These are phyloP conservation scores for Cercospora beticola DNA, from an alignment of 2,329 filamentous ascomycete genomes.

Conservation along the genomic window DNA sequence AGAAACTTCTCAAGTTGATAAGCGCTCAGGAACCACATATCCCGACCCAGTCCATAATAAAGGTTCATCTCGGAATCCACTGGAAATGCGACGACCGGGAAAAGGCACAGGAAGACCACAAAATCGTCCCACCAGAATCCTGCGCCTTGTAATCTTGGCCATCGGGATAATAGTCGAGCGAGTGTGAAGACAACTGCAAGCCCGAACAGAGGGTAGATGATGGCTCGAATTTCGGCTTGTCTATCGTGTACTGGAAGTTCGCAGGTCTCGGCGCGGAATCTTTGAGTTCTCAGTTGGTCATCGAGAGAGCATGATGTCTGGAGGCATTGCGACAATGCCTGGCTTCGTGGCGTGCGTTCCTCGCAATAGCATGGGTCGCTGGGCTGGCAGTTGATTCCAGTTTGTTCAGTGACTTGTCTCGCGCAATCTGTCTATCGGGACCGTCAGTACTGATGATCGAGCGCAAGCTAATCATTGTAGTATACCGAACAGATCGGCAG, in stretches of 20 bases:
- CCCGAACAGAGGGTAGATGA: constrained; percentile 11
- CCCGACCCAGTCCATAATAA: constrained; percentile 14
- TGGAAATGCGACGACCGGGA: constrained; percentile 10
- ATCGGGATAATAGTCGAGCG: constrained; percentile 10
- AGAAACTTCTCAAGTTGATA: constrained; percentile 9
- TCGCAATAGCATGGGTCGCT: constrained; percentile 9
- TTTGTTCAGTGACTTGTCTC: background rate
- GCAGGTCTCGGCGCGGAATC: constrained; percentile 10
- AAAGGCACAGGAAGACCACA: constrained; percentile 5
- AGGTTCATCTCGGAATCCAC: constrained; percentile 12
- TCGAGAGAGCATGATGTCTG: constrained; percentile 8
- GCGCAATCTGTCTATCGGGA: background rate
- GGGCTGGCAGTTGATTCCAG: constrained; percentile 5
- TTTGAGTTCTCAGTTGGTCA: constrained; percentile 7
- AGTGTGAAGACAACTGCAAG: constrained; percentile 14
- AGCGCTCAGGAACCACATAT: constrained; percentile 14
- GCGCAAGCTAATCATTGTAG: background rate
- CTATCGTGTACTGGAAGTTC: constrained; percentile 1
- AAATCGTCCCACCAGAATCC: constrained; percentile 18
- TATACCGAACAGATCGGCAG: constrained; percentile 4
- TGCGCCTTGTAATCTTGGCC: constrained; percentile 3
- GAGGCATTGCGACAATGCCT: background rate
- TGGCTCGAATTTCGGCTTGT: background rate
- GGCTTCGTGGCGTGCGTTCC: background rate
- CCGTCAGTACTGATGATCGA: background rate